Base-by-base conservation (phyloP, 176 grass and related monocot species). In the Cenchrus purpureus region DNA sequence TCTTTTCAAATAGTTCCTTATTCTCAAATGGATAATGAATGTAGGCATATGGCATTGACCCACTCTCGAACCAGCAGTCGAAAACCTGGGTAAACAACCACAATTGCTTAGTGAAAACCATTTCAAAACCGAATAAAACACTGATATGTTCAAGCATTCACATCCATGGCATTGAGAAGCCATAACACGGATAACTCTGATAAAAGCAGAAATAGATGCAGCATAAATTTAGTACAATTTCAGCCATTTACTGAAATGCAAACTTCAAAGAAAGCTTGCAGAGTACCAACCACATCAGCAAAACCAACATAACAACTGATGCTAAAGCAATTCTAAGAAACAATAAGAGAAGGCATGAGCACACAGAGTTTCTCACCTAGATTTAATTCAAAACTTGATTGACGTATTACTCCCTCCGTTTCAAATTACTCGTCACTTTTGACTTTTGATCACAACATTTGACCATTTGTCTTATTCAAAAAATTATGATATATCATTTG, bases 11-110 rank as follows among this genome's bases (percentile, higher is more conserved):
- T 53, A 96, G 84, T 73, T 92, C 97, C 70, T 86, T 86, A 86
- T 99, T 99, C 89, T 99, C 97, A 79, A 99, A 99, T 84, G 97
- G 97, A 68, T 99, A 99, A 78, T 99, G 97, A 91, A 99, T 92
- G 83, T 96, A 96, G 34, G 97, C 97, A 89, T 96, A 99, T 78
- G 97, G 97, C 97, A 99, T 99, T 8, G 93, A 99, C 50, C 93
- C 93, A 79, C 97, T 99, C 84, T 99, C 97, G 81, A 99, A 99
- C 97, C 97, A 99, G 84, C 97, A 99, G 71, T 99, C 97, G 8
- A 99, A 99, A 83, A 99, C 97, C 97, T 99, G 84, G 86, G 67
- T 77, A 45, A 8, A 77, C 25, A 66, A 66, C n/a, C 25, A 83
- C 17, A 55, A 37, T 67, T 83, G 73, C 29, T 68, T 44, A 81